Evolutionary conservation across 495 filamentous ascomycete genomes (phyloP).

Genomic region (Chaetomium tenue): DNA sequence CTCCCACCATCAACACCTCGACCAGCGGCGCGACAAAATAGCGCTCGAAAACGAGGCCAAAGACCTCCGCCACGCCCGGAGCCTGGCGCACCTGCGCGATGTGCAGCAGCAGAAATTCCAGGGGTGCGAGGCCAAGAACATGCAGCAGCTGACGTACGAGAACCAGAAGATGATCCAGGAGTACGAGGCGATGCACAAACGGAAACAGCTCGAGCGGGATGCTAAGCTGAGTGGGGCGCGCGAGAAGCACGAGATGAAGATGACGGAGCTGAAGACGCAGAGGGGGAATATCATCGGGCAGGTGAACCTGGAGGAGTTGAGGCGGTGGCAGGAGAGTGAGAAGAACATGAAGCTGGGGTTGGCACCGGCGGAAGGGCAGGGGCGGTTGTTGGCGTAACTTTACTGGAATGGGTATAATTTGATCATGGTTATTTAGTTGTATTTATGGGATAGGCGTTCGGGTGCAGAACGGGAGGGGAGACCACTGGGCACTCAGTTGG

Average conservation of each 20-base stretch:
- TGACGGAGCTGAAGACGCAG: conserved; percentile 29
- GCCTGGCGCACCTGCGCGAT: conserved; percentile 19
- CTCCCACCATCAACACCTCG: conserved; percentile 17
- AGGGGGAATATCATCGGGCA: conserved; percentile 34
- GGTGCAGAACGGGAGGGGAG: background rate
- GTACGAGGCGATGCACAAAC: conserved; percentile 2
- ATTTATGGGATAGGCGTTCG: background rate
- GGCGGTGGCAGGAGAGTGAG: conserved; percentile 28
- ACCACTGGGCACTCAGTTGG: background rate
- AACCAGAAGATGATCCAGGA: conserved; percentile 14
- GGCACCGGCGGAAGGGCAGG: background rate
- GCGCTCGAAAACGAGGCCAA: background rate
- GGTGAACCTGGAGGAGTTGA: conserved; percentile 32
- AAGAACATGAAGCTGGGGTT: background rate
- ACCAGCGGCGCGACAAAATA: conserved; percentile 14
- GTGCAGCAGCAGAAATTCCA: conserved; percentile 17
- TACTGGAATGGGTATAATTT: no score
- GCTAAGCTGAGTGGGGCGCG: conserved; percentile 18
- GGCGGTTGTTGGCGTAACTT: conserved; percentile 12
- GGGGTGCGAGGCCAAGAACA: conserved; percentile 8
- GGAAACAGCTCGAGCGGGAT: conserved; percentile 11
- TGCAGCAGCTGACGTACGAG: conserved; percentile 17
- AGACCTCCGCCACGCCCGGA: conserved; percentile 21
- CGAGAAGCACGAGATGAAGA: conserved; percentile 23
- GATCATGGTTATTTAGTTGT: background rate